A percentile compares a stretch with the other conserved stretches of the same genome.
Evolutionary conservation across 768 basidiomycete genomes (phyloP).

Genomic region (Lactarius hatsudake): DNA sequence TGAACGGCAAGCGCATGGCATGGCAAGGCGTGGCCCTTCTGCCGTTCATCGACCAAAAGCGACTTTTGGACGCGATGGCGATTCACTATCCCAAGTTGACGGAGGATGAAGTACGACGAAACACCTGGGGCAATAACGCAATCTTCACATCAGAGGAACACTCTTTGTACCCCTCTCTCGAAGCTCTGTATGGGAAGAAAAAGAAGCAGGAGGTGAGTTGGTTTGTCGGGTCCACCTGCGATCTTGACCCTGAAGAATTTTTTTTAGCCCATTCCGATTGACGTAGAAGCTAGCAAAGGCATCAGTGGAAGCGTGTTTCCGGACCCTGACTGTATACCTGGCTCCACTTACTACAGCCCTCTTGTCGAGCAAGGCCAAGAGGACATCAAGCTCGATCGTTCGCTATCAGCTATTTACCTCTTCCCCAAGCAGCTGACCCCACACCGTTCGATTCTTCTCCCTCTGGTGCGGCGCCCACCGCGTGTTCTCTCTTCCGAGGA

Average conservation of each 20-base stretch:
- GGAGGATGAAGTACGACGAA: constrained; percentile 80
- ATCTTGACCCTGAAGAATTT: constrained; percentile 15
- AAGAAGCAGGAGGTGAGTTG: constrained; percentile 71
- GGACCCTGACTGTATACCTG: constrained; percentile 87
- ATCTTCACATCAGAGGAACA: constrained; percentile 85
- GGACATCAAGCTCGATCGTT: constrained; percentile 84
- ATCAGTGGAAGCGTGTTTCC: constrained; percentile 77
- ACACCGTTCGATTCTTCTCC: constrained; percentile 81
- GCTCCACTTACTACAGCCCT: constrained; percentile 83
- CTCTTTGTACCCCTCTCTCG: constrained; percentile 82
- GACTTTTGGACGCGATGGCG: constrained; percentile 82
- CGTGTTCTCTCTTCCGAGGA: constrained; percentile 67
- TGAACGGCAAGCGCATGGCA: constrained; percentile 99
- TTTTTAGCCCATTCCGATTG: constrained; percentile 68
- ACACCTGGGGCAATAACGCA: constrained; percentile 79
- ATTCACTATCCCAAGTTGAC: constrained; percentile 59
- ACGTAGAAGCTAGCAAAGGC: constrained; percentile 67
- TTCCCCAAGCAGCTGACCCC: constrained; percentile 86
- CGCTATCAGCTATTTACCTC: constrained; percentile 82
- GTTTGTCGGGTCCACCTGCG: background rate
- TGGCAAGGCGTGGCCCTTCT: constrained; percentile 98
- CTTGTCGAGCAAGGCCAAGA: constrained; percentile 56
- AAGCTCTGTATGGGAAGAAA: constrained; percentile 86
- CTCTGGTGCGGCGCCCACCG: constrained; percentile 59
- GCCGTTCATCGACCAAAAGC: constrained; percentile 88